A percentile compares a stretch with the other conserved stretches of the same genome.
These are phyloP conservation scores for Chenopodium suecicum DNA, from an alignment of 148 eudicot species.

Conservation along the genomic window DNA sequence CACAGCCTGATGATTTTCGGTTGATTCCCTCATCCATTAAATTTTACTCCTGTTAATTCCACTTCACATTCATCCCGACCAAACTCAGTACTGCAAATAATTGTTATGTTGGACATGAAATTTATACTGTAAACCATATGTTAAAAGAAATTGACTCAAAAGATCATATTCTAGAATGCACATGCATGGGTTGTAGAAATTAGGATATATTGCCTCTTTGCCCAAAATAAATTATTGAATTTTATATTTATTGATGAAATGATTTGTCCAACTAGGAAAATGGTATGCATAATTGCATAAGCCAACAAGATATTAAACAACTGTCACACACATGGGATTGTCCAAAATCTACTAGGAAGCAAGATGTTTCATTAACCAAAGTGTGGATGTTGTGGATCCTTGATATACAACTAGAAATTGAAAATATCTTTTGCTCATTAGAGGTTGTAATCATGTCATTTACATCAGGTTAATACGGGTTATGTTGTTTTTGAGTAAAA, in stretches of 20 bases:
- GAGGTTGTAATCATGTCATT: too few relatives aligned
- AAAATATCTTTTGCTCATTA: too few relatives aligned
- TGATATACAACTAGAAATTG: background rate
- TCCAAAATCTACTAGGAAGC: constrained; percentile 6
- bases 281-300: background rate
- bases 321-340: constrained; percentile 19
- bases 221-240: background rate
- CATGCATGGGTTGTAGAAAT: constrained; percentile 1
- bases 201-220: background rate
- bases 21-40: too few relatives aligned
- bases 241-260: background rate
- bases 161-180: background rate
- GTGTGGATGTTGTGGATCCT: background rate
- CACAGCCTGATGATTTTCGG: too few relatives aligned
- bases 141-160: background rate
- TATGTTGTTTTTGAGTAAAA: too few relatives aligned
- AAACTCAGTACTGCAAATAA: background rate
- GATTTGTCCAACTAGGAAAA: background rate
- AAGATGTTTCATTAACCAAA: background rate
- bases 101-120: background rate
- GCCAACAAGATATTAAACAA: background rate
- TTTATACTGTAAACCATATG: background rate
- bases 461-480: too few relatives aligned
- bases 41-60: too few relatives aligned
- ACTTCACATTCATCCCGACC: background rate